Conservation (phyloP, 1,284 basidiomycete species). For the Somion occarium region DNA sequence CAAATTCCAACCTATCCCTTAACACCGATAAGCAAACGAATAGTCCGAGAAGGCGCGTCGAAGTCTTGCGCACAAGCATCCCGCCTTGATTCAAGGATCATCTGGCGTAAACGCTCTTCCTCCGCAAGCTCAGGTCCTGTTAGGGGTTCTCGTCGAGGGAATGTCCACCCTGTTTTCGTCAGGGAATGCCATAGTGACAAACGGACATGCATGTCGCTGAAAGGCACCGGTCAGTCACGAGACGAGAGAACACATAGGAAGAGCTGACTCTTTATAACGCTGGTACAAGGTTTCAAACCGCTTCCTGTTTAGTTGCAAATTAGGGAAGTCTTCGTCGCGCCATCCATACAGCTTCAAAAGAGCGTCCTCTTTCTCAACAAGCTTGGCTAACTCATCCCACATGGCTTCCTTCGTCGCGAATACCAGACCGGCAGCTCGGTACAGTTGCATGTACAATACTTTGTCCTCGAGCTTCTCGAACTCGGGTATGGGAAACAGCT, state of each 20-base stretch:
- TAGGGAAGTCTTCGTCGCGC: constrained; percentile 51
- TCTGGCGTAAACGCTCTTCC: constrained; percentile 56
- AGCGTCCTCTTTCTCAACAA: constrained; percentile 45
- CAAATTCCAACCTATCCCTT: no score
- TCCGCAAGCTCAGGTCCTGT: constrained; percentile 63
- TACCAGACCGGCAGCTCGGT: constrained; percentile 55
- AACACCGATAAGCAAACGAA: constrained; percentile 60
- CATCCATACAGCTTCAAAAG: constrained; percentile 56
- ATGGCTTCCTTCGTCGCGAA: constrained; percentile 70
- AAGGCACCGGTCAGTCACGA: neutral
- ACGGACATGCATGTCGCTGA: constrained; percentile 66
- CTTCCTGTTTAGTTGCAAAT: constrained; percentile 42
- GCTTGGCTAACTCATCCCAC: constrained; percentile 69
- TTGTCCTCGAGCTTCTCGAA: constrained; percentile 48
- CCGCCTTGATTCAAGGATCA: constrained; percentile 55
- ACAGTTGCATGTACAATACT: constrained; percentile 66
- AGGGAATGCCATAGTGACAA: constrained; percentile 65
- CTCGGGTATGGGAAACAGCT: constrained; percentile 39
- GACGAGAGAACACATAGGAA: neutral
- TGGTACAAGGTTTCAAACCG: constrained; percentile 61
- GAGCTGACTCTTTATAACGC: constrained; percentile 49
- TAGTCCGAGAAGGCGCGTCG: constrained; percentile 48
- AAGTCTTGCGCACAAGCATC: constrained; percentile 50
- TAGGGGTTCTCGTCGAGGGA: constrained; percentile 54
- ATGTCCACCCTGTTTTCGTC: constrained; percentile 51